phyloP scores from a whole-genome alignment of 768 basidiomycete species.

The Hemileccinum impolitum region DNA sequence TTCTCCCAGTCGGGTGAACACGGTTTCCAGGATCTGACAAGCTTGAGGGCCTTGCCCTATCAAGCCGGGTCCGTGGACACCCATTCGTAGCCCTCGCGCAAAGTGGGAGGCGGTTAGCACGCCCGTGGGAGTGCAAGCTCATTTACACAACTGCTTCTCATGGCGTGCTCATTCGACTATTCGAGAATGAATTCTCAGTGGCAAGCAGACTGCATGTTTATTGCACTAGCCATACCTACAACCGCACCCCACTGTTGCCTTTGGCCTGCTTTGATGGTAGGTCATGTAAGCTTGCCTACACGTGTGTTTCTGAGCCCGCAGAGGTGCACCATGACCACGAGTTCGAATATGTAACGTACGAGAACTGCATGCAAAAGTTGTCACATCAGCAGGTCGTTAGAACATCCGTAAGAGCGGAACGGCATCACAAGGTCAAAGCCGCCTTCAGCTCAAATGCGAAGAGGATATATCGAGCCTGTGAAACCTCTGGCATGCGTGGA shows the following conservation, averaged over 20 bases:
- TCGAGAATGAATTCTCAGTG: background rate
- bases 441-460: background rate
- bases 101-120: slow-evolving; percentile 20
- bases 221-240: background rate
- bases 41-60: slow-evolving; percentile 5
- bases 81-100: slow-evolving; percentile 15
- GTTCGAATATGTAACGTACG: slow-evolving; percentile 1
- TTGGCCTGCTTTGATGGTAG: background rate
- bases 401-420: slow-evolving; percentile 5
- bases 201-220: background rate
- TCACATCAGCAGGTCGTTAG: background rate
- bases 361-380: background rate
- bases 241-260: background rate
- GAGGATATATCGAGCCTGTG: background rate
- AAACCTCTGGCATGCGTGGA: background rate
- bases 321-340: background rate
- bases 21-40: slow-evolving; percentile 16
- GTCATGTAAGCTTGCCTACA: background rate
- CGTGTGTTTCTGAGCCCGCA: background rate
- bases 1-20: slow-evolving; percentile 4
- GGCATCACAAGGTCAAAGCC: background rate
- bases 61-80: slow-evolving; percentile 16
- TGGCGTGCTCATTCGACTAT: slow-evolving; percentile 2
- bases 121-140: slow-evolving; percentile 15
- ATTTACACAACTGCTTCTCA: slow-evolving; percentile 8